Percentiles rank a stretch among this genome's conserved stretches.
These are phyloP conservation scores for Fusarium illudens DNA, from an alignment of 2,329 filamentous ascomycete genomes.

Conservation along the genomic window DNA sequence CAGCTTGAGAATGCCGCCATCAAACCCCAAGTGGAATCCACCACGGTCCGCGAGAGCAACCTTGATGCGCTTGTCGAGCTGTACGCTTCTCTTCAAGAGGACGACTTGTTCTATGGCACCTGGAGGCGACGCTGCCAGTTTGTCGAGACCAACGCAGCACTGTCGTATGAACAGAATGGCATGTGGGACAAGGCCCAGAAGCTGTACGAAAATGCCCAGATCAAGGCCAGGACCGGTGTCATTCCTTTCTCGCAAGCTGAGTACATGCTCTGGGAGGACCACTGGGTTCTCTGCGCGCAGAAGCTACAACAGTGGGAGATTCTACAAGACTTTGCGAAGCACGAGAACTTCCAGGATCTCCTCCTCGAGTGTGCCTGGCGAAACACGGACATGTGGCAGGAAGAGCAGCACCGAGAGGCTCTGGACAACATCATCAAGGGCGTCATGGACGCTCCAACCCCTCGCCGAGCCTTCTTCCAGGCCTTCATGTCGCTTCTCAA, in stretches of 20 bases:
- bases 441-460: conserved; percentile 96
- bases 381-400: conserved; percentile 94
- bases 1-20: conserved; percentile 92
- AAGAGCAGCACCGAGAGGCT: conserved; percentile 83
- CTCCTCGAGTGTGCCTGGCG: conserved; percentile 96
- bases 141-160: conserved; percentile 94
- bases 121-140: conserved; percentile 96
- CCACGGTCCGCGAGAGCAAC: conserved; percentile 89
- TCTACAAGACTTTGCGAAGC: conserved; percentile 95
- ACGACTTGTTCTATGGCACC: conserved; percentile 96
- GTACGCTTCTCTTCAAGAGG: conserved; percentile 89
- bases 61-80: conserved; percentile 94
- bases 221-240: conserved; percentile 96
- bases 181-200: conserved; percentile 99
- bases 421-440: conserved; percentile 95
- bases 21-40: conserved; percentile 83
- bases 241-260: conserved; percentile 95
- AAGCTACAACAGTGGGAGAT: conserved; percentile 99
- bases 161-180: conserved; percentile 98
- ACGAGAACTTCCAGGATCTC: conserved; percentile 97
- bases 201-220: conserved; percentile 95
- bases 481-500: conserved; percentile 97
- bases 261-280: conserved; percentile 99
- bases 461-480: conserved; percentile 94
- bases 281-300: conserved; percentile 97